phyloP scores from a whole-genome alignment of 225 moss, liverwort and hornwort species.

The Physcomitrium patens region DNA sequence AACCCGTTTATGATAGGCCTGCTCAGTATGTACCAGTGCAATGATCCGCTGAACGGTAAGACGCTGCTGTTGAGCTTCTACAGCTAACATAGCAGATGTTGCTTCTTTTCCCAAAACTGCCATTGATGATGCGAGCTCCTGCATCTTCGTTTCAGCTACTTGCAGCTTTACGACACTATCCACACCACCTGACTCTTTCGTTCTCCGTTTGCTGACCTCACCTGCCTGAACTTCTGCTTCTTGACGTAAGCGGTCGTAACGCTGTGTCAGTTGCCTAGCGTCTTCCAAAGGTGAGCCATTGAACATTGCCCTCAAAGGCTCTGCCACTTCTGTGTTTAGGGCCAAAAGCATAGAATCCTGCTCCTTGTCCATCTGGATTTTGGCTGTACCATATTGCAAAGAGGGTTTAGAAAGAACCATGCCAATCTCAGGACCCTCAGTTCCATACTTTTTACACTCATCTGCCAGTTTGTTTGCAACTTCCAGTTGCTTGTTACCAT shows the following conservation, averaged over 20 bases:
- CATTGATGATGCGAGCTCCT: conserved; percentile 67
- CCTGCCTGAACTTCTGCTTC: conserved; percentile 73
- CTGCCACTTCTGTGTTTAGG: conserved; percentile 64
- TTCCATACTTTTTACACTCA: conserved; percentile 67
- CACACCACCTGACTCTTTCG: conserved; percentile 55
- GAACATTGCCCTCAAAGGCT: conserved; percentile 27
- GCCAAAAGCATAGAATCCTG: conserved; percentile 54
- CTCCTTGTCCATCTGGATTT: conserved; percentile 57
- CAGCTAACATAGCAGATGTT: conserved; percentile 68
- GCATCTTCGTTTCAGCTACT: conserved; percentile 64
- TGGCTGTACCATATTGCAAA: conserved; percentile 56
- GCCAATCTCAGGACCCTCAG: conserved; percentile 65
- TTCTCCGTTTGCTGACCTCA: conserved; percentile 47
- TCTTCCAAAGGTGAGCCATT: conserved; percentile 71
- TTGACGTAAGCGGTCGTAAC: conserved; percentile 18
- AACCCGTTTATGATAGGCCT: conserved; percentile 57
- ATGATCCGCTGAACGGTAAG: conserved; percentile 69
- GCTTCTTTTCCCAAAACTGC: conserved; percentile 76
- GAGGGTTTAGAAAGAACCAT: conserved; percentile 62
- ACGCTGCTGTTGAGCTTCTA: conserved; percentile 76
- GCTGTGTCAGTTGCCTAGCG: conserved; percentile 67
- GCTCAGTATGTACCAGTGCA: conserved; percentile 68
- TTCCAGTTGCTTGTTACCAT: conserved; percentile 59
- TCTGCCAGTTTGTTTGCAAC: conserved; percentile 61
- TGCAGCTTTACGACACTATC: conserved; percentile 61